Percentiles rank a stretch among this genome's conserved stretches.
phyloP scores from a whole-genome alignment of 2,329 filamentous ascomycete species.

The Cladosporium sp. region DNA sequence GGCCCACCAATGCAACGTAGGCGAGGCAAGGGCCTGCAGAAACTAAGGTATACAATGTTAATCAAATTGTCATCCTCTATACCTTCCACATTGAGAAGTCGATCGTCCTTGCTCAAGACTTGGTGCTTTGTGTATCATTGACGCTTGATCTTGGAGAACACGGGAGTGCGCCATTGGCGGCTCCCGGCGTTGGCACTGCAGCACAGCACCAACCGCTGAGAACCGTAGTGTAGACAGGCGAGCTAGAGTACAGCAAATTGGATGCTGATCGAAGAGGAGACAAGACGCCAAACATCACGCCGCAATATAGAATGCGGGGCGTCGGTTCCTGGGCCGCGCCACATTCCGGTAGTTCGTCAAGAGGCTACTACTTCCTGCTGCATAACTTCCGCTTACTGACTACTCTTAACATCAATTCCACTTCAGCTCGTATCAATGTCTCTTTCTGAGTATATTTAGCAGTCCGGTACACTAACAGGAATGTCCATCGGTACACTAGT shows the following conservation, averaged over 20 bases:
- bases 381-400: too few species aligned
- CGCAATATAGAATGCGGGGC: not conserved
- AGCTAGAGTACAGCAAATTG: not conserved
- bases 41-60: not conserved
- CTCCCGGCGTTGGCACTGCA: not conserved
- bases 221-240: not conserved
- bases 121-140: not conserved
- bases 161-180: too few species aligned
- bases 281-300: not conserved
- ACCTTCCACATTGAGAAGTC: not conserved
- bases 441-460: slow-evolving; percentile 27
- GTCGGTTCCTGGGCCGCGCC: not conserved
- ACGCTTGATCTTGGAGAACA: not conserved
- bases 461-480: slow-evolving; percentile 51
- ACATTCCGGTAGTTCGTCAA: not conserved
- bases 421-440: not conserved
- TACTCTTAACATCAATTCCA: not conserved
- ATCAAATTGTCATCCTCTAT: not conserved
- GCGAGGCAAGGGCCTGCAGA: not conserved
- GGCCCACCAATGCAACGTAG: too few species aligned
- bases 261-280: not conserved
- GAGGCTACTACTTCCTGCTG: not conserved
- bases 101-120: not conserved
- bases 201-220: not conserved
- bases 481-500: slow-evolving; percentile 50